Evolutionary conservation across 2,329 filamentous ascomycete species (phyloP), one percentile per base, ranked within the genome.

Genomic region (Gaeumannomyces tritici): DNA sequence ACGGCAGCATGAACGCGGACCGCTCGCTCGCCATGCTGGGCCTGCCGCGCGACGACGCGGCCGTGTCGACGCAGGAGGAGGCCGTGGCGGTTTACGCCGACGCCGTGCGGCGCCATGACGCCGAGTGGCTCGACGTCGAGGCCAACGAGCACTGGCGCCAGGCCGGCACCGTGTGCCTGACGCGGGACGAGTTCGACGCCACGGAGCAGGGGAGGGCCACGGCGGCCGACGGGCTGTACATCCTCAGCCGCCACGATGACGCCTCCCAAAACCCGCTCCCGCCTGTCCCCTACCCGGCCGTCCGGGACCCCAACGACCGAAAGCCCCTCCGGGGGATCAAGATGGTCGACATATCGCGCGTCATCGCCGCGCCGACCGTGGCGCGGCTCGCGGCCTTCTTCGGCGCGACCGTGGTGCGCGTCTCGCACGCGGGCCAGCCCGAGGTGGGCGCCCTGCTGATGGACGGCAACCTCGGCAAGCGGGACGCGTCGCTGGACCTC

Each of bases 311-410:
- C 4, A 54, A 8, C 28, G 71, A 75, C 59, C 66, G 66, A 59
- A 66, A 75, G 4, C 77, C 71, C 0, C 73, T 83, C 4, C 73
- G 77, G 0, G 81, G 79, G 0, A 69, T 81, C 64, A 79, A 77
- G 62, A 76, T 85, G 1, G 69, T 84, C 11, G 82, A 84, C 64
- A 67, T 81, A 60, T 78, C 75, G 15, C 71, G 79, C 4, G 73
- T 81, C 54, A 81, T 81, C 60, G 79, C 79, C 31, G 78, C 76
- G 0, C 78, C 79, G 3, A 72, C 74, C 28, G 73, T 80, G n/a
- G 76, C 76, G 2, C 70, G 75, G 3, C 70, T 75, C 4, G 68
- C 80, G 1, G 75, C 77, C 0, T 73, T 77, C 61, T 69, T 79
- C 18, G 79, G 79, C 7, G 79, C 79, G 0, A 76, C 77, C 28